Evolutionary conservation across 2,329 filamentous ascomycete species (phyloP).

Genomic region (Chrysoporthe puriensis): DNA sequence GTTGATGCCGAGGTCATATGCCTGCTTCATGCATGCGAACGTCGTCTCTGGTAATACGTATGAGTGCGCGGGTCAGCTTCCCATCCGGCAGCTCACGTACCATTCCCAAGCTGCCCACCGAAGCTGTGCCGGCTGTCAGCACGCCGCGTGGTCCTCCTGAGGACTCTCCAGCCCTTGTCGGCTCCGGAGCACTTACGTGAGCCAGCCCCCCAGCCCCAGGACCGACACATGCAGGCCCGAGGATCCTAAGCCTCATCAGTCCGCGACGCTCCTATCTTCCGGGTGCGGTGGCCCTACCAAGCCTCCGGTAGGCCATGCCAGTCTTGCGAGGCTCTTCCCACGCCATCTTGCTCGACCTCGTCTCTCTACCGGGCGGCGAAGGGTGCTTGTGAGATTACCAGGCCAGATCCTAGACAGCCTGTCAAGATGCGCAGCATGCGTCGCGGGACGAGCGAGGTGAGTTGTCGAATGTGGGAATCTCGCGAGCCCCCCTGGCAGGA

Average conservation of each 20-base stretch:
- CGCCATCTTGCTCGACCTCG: conserved; percentile 39
- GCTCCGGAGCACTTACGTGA: conserved; percentile 61
- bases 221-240: conserved; percentile 75
- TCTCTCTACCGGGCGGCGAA: background rate
- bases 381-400: background rate
- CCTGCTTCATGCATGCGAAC: conserved; percentile 64
- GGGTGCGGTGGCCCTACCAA: conserved; percentile 10
- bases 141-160: background rate
- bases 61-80: conserved; percentile 8
- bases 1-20: conserved; percentile 64
- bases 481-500: background rate
- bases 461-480: background rate
- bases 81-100: conserved; percentile 27
- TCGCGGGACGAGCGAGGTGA: background rate
- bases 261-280: background rate
- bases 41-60: conserved; percentile 50
- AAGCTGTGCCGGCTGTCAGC: conserved; percentile 32
- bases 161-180: too few species aligned
- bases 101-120: conserved; percentile 38
- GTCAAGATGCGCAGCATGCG: background rate
- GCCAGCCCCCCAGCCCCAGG: conserved; percentile 72
- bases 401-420: background rate
- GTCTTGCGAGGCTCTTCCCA: conserved; percentile 49
- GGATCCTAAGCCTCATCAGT: conserved; percentile 22
- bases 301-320: conserved; percentile 48